These are phyloP conservation scores for Rubroboletus pulcherrimus DNA, from an alignment of 768 basidiomycete species.

Conservation along the genomic window DNA sequence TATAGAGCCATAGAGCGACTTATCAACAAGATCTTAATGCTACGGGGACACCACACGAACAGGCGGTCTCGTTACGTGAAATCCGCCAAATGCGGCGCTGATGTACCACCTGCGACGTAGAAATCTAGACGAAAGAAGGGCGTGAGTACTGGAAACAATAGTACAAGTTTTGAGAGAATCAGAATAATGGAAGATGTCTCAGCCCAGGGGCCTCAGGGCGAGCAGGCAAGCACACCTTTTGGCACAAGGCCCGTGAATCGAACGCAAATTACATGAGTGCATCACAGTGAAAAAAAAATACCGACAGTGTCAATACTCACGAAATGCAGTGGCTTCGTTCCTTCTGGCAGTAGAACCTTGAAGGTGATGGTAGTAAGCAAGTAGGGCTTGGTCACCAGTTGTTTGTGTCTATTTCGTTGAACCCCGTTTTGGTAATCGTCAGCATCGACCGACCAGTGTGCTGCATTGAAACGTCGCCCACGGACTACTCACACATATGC, in stretches of 20 bases:
- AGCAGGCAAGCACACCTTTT: conserved; percentile 77
- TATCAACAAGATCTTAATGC: conserved; percentile 17
- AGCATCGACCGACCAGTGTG: not conserved
- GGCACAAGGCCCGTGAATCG: conserved; percentile 58
- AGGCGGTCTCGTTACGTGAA: conserved; percentile 1
- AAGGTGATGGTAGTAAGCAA: not conserved
- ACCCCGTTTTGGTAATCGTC: not conserved
- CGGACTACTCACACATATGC: conserved; percentile 5
- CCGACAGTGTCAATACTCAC: conserved; percentile 12
- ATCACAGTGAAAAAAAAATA: conserved; percentile 39
- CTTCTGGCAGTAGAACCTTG: not conserved
- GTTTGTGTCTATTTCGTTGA: conserved; percentile 14
- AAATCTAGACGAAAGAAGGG: not conserved
- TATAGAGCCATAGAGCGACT: conserved; percentile 11
- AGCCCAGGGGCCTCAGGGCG: conserved; percentile 63
- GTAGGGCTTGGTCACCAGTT: not conserved
- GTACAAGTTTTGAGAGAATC: conserved; percentile 29
- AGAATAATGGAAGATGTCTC: conserved; percentile 63
- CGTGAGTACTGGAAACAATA: conserved; percentile 4
- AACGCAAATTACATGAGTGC: conserved; percentile 86
- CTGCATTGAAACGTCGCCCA: not conserved
- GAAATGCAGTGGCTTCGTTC: not conserved
- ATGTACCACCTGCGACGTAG: not conserved
- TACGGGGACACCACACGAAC: conserved; percentile 14
- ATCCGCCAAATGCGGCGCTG: not conserved